Evolutionary conservation across 495 filamentous ascomycete genomes (phyloP).

Genomic region (Daldinia loculata): DNA sequence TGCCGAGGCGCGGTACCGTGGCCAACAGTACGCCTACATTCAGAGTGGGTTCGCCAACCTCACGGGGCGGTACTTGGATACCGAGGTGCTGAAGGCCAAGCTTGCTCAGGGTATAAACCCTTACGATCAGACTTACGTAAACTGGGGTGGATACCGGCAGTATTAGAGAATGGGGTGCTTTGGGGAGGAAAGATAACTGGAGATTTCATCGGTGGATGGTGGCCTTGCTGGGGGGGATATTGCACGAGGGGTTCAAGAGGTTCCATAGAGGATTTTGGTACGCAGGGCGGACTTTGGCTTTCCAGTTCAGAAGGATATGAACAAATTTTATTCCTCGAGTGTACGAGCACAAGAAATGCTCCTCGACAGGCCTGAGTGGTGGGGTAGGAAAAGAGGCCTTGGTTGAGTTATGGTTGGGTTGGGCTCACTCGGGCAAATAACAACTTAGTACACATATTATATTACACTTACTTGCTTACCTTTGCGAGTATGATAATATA

Average conservation of each 20-base stretch:
- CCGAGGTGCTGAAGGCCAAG: conserved; percentile 32
- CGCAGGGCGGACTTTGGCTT: background rate
- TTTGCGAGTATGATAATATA: background rate
- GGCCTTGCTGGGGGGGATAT: background rate
- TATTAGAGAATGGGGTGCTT: background rate
- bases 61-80: conserved; percentile 47
- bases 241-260: background rate
- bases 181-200: background rate
- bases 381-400: background rate
- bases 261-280: background rate
- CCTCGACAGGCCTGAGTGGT: background rate
- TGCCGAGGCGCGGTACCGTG: conserved; percentile 37
- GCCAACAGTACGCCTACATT: conserved; percentile 37
- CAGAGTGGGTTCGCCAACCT: conserved; percentile 49
- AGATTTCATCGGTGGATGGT: background rate
- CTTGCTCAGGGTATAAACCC: background rate
- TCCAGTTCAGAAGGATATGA: background rate
- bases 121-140: background rate
- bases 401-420: background rate
- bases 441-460: background rate
- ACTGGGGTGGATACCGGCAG: background rate
- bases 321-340: background rate
- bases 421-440: background rate
- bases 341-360: background rate
- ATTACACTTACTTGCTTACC: background rate